phyloP scores from a whole-genome alignment of 352 stramenopile species.

The Globisporangium barbulae region DNA sequence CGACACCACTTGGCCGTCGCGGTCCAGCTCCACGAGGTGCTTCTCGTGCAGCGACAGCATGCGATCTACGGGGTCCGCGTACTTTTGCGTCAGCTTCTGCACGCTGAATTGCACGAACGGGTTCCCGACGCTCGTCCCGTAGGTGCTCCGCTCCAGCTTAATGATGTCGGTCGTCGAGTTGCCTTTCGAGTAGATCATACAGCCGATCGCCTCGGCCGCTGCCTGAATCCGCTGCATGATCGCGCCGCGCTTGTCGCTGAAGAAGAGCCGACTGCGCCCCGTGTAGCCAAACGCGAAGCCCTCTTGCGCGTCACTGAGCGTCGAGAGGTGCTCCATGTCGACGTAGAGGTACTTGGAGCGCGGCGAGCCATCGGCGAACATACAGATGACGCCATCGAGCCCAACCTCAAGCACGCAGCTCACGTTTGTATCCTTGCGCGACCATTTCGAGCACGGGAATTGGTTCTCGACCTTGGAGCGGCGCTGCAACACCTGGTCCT shows the following conservation, averaged over 20 bases:
- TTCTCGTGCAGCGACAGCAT: slow-evolving; percentile 71
- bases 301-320: slow-evolving; percentile 48
- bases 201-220: slow-evolving; percentile 56
- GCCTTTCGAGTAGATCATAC: slow-evolving; percentile 35
- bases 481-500: slow-evolving; percentile 45
- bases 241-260: slow-evolving; percentile 48
- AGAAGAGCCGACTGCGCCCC: slow-evolving; percentile 68
- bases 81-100: slow-evolving; percentile 67
- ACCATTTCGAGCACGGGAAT: slow-evolving; percentile 68
- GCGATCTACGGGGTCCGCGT: slow-evolving; percentile 40
- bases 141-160: slow-evolving; percentile 40
- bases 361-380: slow-evolving; percentile 31
- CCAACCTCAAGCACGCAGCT: slow-evolving; percentile 55
- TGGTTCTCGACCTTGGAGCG: slow-evolving; percentile 29
- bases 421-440: slow-evolving; percentile 37
- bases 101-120: slow-evolving; percentile 72
- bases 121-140: slow-evolving; percentile 43
- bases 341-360: slow-evolving; percentile 80
- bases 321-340: slow-evolving; percentile 73
- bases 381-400: slow-evolving; percentile 52
- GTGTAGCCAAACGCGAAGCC: slow-evolving; percentile 68
- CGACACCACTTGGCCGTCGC: slow-evolving; percentile 43
- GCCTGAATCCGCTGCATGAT: slow-evolving; percentile 56
- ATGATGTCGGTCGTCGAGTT: slow-evolving; percentile 40
- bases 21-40: slow-evolving; percentile 63